Conservation (phyloP, 345 rosid species). For the Ceriops decandra region DNA sequence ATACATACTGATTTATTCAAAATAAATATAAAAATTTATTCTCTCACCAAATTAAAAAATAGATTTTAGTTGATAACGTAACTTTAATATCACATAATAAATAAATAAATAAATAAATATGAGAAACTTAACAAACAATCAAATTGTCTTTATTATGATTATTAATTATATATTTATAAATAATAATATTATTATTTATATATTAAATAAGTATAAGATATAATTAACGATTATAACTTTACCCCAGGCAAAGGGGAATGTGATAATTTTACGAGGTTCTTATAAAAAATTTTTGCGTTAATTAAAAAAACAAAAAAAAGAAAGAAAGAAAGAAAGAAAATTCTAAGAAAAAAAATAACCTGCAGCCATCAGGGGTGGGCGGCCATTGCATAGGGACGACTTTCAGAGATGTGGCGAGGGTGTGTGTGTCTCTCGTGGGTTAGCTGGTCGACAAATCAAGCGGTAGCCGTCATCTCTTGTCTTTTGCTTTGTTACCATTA, state of each 20-base stretch:
- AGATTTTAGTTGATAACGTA: too few species aligned
- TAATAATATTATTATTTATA: not conserved
- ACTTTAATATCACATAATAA: too few species aligned
- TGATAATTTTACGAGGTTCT: too few species aligned
- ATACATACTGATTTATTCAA: too few species aligned
- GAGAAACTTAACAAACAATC: too few species aligned
- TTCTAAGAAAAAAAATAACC: not conserved
- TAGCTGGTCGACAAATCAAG: slow-evolving; percentile 22
- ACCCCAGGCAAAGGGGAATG: not conserved
- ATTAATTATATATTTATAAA: too few species aligned
- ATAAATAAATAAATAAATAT: too few species aligned
- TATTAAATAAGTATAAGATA: not conserved
- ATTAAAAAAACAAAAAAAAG: not conserved
- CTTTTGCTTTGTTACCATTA: slow-evolving; percentile 13
- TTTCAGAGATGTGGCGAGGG: slow-evolving; percentile 11
- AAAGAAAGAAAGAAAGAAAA: not conserved
- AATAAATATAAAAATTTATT: too few species aligned
- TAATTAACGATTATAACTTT: not conserved
- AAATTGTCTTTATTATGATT: too few species aligned
- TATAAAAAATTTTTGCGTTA: too few species aligned
- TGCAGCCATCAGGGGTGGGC: not conserved
- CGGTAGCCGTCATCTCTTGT: slow-evolving; percentile 29
- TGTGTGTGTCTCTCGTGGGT: not conserved
- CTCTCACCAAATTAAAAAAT: too few species aligned
- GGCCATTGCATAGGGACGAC: slow-evolving; percentile 1